Base-by-base conservation (phyloP, 139 green algal genomes). In the Chlamydomonas sp. region DNA sequence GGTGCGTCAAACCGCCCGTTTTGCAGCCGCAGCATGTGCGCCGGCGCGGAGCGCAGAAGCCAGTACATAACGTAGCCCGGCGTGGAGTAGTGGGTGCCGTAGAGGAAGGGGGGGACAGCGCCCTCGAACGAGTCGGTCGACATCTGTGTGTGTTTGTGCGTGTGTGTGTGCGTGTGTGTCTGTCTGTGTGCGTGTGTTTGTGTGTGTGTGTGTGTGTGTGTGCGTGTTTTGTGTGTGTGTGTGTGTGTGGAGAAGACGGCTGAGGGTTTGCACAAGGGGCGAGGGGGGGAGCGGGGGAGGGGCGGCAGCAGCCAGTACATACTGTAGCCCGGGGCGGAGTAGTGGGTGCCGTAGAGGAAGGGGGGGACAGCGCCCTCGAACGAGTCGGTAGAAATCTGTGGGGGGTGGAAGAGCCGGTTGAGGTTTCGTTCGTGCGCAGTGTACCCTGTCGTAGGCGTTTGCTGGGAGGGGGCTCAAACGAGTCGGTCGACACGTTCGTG, bases 271-370 rank as follows among this genome's bases (percentile, higher is more conserved):
- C n/a, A n/a, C n/a, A n/a, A n/a, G 69, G 58, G 65, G 57, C 28
- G 34, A 13, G 38, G 36, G 30, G 20, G 43, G 35, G 33, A 0
- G 24, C 10, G 30, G 5, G 63, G 33, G 63, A 70, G 36, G 60
- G 60, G n/a, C n/a, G n/a, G 80, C 20, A 98, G 78, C n/a, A 96
- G 33, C 59, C 59, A 66, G 33, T 48, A 66, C 62, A 69, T 69
- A 5, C 54, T 36, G n/a, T 69, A 69, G 65, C 89, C 90, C 0
- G 93, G 92, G 3, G 89, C 90, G 48, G 86, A 95, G 87, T 98
- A 98, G 80, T 98, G 93, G 0, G 87, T 92, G 66, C 92, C 93
- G 69, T 96, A 98, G 72, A 98, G 78, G 74, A 96, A 98, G 43
- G 89, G 85, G 35, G 86, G 85, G 28, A 87, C 79, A 37, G 57